Base-by-base conservation (phyloP, 1,284 basidiomycete species). In the Veloboletus limbatus region DNA sequence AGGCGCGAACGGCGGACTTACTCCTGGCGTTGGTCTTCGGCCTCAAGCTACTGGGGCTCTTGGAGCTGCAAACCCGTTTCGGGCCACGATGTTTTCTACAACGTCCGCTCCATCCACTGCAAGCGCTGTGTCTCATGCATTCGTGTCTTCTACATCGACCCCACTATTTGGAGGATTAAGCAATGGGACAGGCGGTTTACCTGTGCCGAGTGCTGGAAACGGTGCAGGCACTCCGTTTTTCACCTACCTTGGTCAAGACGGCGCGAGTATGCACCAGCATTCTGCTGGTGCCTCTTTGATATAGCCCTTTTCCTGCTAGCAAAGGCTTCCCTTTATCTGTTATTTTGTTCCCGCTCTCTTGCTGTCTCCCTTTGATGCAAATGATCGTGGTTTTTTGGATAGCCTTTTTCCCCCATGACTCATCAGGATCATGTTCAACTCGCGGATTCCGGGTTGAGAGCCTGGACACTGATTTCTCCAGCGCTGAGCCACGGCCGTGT, bases 51-150 rank as follows among this genome's bases (percentile, higher is more conserved):
- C 86, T 4, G 86, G 85, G 5, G 26, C 56, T 18, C 67, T 65
- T 11, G 81, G 81, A 14, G 72, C 69, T 21, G 81, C 79, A 8
- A 91, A 90, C 56, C 88, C 88, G 8, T 91, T 91, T 73, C 77
- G 88, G 35, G 79, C 82, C 8, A 82, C 81, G 3, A 81, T 80
- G 78, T 69, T 72, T 43, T 44, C 53, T 10, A 34, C 58, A 10
- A 48, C 54, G 6, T 51, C 67, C 22, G 36, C 44, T 31, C 31
- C 43, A 6, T 34, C 45, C 8, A n/a, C 36, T 22, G 34, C 22
- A 24, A 30, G 32, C 2, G 43, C 39, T 6, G 13, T 31, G n/a
- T 22, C 55, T 6, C 41, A 21, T 26, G n/a, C 51, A 10, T 32
- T 62, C 24, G n/a, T 37, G 18, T 40, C 58, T 18, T 65, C 63